Base-by-base conservation (phyloP, 805 yeast genomes). In the Jamesozyma lodderae region DNA sequence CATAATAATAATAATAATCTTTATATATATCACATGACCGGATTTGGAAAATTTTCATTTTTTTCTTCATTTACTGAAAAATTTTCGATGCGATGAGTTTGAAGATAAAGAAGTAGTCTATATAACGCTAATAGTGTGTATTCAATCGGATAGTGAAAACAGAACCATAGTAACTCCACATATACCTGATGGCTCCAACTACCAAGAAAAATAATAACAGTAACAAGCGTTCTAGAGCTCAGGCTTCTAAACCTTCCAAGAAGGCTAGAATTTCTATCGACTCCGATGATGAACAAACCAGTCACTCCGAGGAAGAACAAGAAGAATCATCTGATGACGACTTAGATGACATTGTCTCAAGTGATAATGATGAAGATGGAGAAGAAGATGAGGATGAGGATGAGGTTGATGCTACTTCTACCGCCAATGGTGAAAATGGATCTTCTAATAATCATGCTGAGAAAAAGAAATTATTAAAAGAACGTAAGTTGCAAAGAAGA, bases 401-500 rank as follows among this genome's bases (percentile, higher is more conserved):
- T 10, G 50, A 39, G 4, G 59, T 49, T 15, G 55, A 45, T 9
- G 50, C 46, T n/a, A 58, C 47, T 10, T 49, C 52, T 23, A 43
- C 45, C 6, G 48, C 43, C 21, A 65, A 58, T 3, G 58, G 48
- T 10, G 57, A 48, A 18, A 57, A 46, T 25, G 62, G 54, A 21
- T 55, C 49, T 2, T 63, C 61, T 20, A 70, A 70, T 40, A 64
- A 69, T 46, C 94, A 85, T 56, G 79, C 79, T 21, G 95, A 85
- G 57, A 96, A 90, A 63, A 79, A 79, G 59, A 77, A 77, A 52
- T 56, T 79, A 27, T 68, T 81, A 27, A 75, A 76, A 41, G 96
- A 88, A 57, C 77, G 98, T 64, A 90, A 88, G 62, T 66, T 85
- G 47, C 77, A 79, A 57, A 78, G 95, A 67, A 84, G 81, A 57